A percentile compares a stretch with the other conserved stretches of the same genome.
These are phyloP conservation scores for Didymella pinodella DNA, from an alignment of 2,329 filamentous ascomycete species.

Conservation along the genomic window DNA sequence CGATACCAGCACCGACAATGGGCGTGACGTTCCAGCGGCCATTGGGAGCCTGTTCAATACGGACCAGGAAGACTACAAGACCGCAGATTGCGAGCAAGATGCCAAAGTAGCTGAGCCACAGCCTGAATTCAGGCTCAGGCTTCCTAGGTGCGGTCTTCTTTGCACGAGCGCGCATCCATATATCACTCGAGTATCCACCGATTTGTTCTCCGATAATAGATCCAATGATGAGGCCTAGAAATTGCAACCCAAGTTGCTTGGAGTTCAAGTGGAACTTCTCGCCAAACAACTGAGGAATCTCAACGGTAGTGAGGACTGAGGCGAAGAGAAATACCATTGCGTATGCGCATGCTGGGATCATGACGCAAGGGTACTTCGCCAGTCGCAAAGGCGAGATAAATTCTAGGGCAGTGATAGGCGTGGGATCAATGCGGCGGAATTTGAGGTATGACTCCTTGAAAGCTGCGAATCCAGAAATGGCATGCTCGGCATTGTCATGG, in stretches of 20 bases:
- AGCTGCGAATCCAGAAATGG: constrained; percentile 33
- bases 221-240: constrained; percentile 65
- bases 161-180: constrained; percentile 58
- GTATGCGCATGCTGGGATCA: constrained; percentile 62
- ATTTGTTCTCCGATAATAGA: constrained; percentile 66
- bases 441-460: constrained; percentile 59
- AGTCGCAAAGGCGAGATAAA: constrained; percentile 63
- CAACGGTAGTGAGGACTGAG: constrained; percentile 63
- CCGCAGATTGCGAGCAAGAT: constrained; percentile 61
- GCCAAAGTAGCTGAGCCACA: constrained; percentile 66
- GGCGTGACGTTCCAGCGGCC: constrained; percentile 65
- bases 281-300: constrained; percentile 66
- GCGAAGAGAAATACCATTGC: constrained; percentile 65
- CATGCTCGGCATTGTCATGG: constrained; percentile 46
- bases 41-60: constrained; percentile 55
- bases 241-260: constrained; percentile 66
- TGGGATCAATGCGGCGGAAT: constrained; percentile 61
- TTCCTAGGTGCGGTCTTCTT: constrained; percentile 43
- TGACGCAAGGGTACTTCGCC: constrained; percentile 56
- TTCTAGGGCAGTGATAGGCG: constrained; percentile 58
- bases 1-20: constrained; percentile 60
- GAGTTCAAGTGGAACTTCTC: constrained; percentile 64
- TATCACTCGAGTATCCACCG: constrained; percentile 62
- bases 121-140: constrained; percentile 63
- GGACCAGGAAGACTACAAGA: constrained; percentile 63